Evolutionary conservation across 129 eudicot genomes (phyloP), one percentile per base, ranked within the genome.

Genomic region (Gnaphalium uliginosum): DNA sequence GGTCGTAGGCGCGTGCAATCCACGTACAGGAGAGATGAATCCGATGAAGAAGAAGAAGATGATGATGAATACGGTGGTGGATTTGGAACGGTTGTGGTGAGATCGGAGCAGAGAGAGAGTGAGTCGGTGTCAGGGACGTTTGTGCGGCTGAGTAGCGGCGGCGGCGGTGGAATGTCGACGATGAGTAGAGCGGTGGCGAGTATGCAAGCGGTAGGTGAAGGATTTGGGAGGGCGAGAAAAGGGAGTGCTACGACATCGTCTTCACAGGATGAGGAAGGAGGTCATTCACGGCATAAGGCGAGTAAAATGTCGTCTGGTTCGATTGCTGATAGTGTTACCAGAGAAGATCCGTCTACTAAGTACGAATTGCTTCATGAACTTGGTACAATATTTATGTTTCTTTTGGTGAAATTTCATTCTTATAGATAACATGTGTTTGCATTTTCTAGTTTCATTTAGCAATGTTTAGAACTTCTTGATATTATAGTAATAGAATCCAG

Each of bases 131-230:
- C 86, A 32, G 93, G 89, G 79, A 88, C 92, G 18, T 67, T 93
- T 50, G 86, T 86, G 73, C 82, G 86, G 83, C 83, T 85, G 84
- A 83, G 70, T 75, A 83, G 87, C 14, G 82, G 81, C 25, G 88
- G 82, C 3, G 88, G 84, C 41, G 53, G 71, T 15, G 32, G 65
- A 48, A 84, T 81, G 79, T 82, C 92, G 46, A 86, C 87, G 56
- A 90, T 94, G 97, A 88, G 91, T 81, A 90, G 86, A 82, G 98
- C 96, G 69, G 96, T 93, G 75, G 98, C 93, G 30, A 93, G 97
- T 85, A 90, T 94, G 97, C 93, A 88, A 83, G 90, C 83, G 51
- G 86, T 66, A 21, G 91, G 93, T 39, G 96, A 89, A 61, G 92
- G 92, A 83, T 81, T 82, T 78, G 89, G 91, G 69, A 90, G 54